Evolutionary conservation across 208 protist genomes (phyloP).

Genomic region (Acanthamoeba culbertsoni): DNA sequence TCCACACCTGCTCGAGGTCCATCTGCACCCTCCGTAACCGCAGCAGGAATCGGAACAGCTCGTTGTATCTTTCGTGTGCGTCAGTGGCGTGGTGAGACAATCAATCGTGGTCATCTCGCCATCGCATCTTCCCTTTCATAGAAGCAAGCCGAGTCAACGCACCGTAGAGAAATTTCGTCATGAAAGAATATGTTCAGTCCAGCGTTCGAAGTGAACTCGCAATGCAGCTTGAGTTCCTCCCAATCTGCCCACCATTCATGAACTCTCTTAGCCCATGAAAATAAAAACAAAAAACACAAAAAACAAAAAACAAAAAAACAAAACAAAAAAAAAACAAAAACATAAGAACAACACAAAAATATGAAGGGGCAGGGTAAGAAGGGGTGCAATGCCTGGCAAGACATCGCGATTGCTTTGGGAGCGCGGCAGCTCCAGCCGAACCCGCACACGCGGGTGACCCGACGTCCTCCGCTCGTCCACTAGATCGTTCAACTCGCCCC

Average conservation of each 20-base stretch:
- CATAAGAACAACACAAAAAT: no score
- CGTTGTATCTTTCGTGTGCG: neutral
- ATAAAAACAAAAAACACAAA: no score
- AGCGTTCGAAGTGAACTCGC: neutral
- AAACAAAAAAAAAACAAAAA: no score
- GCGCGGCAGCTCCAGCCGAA: neutral
- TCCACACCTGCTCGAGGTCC: neutral
- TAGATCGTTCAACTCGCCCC: neutral
- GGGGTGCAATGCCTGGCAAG: neutral
- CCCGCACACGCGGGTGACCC: neutral
- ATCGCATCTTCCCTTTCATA: no score
- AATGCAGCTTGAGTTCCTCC: neutral
- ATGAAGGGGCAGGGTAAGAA: no score
- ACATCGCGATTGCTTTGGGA: neutral
- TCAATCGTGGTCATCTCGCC: no score
- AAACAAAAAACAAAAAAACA: no score
- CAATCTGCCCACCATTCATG: no score
- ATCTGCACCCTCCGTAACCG: neutral
- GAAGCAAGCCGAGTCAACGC: no score
- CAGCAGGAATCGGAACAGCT: constrained; percentile 15
- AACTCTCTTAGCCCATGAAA: no score
- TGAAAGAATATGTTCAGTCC: neutral
- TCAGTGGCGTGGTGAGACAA: neutral
- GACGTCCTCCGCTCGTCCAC: neutral
- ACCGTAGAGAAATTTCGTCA: neutral